phyloP scores from a whole-genome alignment of 2,329 filamentous ascomycete species.

The Sodiomyces alkalinus region DNA sequence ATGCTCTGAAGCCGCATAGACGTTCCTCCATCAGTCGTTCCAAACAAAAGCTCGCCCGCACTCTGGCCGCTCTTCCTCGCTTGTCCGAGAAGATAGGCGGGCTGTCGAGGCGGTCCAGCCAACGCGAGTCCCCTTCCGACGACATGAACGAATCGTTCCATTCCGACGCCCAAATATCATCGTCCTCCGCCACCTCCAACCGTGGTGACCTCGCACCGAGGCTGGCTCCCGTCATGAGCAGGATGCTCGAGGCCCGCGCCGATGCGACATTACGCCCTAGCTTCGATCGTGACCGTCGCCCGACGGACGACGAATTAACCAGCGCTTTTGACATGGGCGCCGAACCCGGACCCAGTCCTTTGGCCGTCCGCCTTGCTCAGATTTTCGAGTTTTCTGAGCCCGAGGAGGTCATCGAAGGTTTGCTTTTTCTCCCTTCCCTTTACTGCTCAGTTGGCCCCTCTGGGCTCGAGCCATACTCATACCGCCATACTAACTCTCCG shows the following conservation, averaged over 20 bases:
- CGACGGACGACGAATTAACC: conserved; percentile 8
- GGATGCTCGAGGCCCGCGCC: conserved; percentile 59
- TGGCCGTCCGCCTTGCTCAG: conserved; percentile 60
- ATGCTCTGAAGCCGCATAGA: conserved; percentile 16
- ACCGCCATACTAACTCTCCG: neutral
- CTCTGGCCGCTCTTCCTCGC: conserved; percentile 43
- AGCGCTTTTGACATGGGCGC: conserved; percentile 14
- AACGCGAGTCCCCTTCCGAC: conserved; percentile 10
- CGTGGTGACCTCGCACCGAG: conserved; percentile 14
- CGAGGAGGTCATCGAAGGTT: conserved; percentile 72
- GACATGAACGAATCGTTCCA: conserved; percentile 15
- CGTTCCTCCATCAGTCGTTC: conserved; percentile 21
- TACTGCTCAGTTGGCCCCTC: too few species aligned
- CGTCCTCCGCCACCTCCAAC: conserved; percentile 8
- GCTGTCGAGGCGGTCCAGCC: conserved; percentile 13
- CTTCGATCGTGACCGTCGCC: conserved; percentile 32
- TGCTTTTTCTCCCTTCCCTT: conserved; percentile 9
- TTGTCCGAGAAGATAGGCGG: too few species aligned
- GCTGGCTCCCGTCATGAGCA: conserved; percentile 58
- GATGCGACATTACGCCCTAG: conserved; percentile 44
- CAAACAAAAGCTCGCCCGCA: conserved; percentile 49
- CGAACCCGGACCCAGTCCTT: conserved; percentile 32
- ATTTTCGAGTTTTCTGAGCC: conserved; percentile 72
- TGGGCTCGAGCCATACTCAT: too few species aligned
- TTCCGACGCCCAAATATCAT: conserved; percentile 17